Evolutionary conservation across 2,329 filamentous ascomycete genomes (phyloP).

Genomic region (Huntiella abstrusa): DNA sequence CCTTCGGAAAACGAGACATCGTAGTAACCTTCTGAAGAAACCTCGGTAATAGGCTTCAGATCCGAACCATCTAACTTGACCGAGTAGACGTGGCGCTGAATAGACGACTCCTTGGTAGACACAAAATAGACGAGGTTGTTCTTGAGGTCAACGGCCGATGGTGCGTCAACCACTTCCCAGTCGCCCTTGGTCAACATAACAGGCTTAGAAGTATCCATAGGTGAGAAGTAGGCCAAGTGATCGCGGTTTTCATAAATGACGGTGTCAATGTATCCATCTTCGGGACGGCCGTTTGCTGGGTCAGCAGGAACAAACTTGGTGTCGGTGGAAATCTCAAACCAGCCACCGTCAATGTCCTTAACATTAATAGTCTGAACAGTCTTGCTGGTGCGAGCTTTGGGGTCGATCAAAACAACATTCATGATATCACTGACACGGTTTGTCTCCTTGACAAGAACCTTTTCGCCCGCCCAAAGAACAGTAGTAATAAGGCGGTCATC

Average conservation of each 20-base stretch:
- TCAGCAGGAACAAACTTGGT: conserved; percentile 79
- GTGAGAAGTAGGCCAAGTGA: conserved; percentile 83
- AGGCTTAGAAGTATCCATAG: conserved; percentile 65
- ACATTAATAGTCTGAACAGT: conserved; percentile 67
- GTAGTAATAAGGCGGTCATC: conserved; percentile 82
- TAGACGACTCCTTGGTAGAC: conserved; percentile 69
- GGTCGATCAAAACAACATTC: conserved; percentile 72
- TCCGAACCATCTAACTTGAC: conserved; percentile 67
- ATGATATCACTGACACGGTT: conserved; percentile 89
- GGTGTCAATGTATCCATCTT: conserved; percentile 88
- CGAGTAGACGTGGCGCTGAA: conserved; percentile 79
- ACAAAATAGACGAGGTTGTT: conserved; percentile 85
- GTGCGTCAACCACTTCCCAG: conserved; percentile 82
- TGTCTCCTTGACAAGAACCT: conserved; percentile 75
- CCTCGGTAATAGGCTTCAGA: conserved; percentile 56
- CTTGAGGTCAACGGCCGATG: conserved; percentile 65
- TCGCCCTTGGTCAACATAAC: conserved; percentile 69
- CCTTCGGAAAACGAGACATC: conserved; percentile 65
- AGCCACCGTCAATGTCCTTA: conserved; percentile 74
- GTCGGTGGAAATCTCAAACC: conserved; percentile 84
- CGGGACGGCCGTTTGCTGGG: conserved; percentile 48
- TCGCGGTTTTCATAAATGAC: conserved; percentile 74
- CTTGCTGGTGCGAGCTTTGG: conserved; percentile 51
- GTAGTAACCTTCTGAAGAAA: conserved; percentile 58
- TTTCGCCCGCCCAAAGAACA: conserved; percentile 72